Evolutionary conservation across 2,329 filamentous ascomycete species (phyloP).

Genomic region (Pestalotiopsis sp.): DNA sequence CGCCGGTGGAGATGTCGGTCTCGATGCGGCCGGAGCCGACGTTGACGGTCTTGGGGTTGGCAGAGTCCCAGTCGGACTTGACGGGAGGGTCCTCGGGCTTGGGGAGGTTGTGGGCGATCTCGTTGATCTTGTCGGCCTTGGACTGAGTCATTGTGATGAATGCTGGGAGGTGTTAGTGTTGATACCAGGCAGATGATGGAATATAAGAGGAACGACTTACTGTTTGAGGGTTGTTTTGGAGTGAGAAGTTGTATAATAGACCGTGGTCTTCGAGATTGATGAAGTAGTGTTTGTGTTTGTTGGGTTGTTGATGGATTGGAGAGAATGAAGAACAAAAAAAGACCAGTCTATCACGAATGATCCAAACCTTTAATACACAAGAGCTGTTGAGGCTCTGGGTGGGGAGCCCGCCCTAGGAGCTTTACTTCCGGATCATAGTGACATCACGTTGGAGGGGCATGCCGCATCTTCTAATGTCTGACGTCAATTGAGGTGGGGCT

Average conservation of each 20-base stretch:
- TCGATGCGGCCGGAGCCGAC: constrained; percentile 65
- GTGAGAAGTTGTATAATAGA: neutral
- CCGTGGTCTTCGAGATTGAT: neutral
- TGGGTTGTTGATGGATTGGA: neutral
- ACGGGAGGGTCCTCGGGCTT: constrained; percentile 77
- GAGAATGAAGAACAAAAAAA: neutral
- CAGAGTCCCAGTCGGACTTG: constrained; percentile 79
- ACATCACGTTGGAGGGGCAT: constrained; percentile 4
- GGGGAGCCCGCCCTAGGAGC: neutral
- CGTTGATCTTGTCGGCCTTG: constrained; percentile 68
- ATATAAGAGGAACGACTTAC: neutral
- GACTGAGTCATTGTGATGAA: constrained; percentile 43
- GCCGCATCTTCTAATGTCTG: neutral
- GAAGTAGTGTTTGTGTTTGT: neutral
- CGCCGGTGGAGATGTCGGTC: constrained; percentile 55
- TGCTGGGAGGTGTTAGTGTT: neutral
- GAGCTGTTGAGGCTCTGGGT: neutral
- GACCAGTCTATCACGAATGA: neutral
- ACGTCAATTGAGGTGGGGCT: constrained; percentile 8
- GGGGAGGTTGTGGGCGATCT: constrained; percentile 73
- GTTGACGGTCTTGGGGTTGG: constrained; percentile 70
- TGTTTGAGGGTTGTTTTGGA: neutral
- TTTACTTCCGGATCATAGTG: neutral
- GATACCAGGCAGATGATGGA: neutral
- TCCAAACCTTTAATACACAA: constrained; percentile 5